phyloP scores from a whole-genome alignment of 352 stramenopile genomes.

The Phytophthora palmivora region DNA sequence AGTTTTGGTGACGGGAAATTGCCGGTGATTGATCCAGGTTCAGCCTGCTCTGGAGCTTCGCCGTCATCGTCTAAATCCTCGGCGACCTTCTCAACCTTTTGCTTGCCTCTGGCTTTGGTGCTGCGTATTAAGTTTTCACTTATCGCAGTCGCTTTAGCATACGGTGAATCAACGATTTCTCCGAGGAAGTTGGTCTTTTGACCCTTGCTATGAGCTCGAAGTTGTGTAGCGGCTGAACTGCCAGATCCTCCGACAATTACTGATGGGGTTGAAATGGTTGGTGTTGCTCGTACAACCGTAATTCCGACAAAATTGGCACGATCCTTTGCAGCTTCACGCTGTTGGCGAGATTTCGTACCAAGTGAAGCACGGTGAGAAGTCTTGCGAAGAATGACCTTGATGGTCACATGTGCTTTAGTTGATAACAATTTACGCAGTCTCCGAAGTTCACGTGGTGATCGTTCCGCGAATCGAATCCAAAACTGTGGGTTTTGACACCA shows the following conservation, averaged over 20 bases:
- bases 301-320: slow-evolving; percentile 69
- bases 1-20: slow-evolving; percentile 65
- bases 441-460: slow-evolving; percentile 27
- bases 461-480: slow-evolving; percentile 60
- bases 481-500: slow-evolving; percentile 94
- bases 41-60: slow-evolving; percentile 14
- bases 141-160: slow-evolving; percentile 39
- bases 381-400: slow-evolving; percentile 80
- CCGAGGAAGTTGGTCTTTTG: slow-evolving; percentile 80
- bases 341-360: slow-evolving; percentile 50
- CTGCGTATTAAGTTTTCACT: slow-evolving; percentile 32
- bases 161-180: slow-evolving; percentile 61
- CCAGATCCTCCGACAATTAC: slow-evolving; percentile 26
- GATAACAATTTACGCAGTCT: slow-evolving; percentile 35
- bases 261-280: neutral
- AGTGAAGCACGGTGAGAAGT: slow-evolving; percentile 59
- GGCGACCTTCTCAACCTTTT: slow-evolving; percentile 18
- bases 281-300: slow-evolving; percentile 50
- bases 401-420: slow-evolving; percentile 53
- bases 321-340: slow-evolving; percentile 67
- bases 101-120: slow-evolving; percentile 20
- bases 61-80: slow-evolving; percentile 32
- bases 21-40: slow-evolving; percentile 2
- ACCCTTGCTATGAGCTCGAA: slow-evolving; percentile 52
- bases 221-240: slow-evolving; percentile 39